These are phyloP conservation scores for Clarireedia hainanense DNA, from an alignment of 2,329 filamentous ascomycete species.

Conservation along the genomic window DNA sequence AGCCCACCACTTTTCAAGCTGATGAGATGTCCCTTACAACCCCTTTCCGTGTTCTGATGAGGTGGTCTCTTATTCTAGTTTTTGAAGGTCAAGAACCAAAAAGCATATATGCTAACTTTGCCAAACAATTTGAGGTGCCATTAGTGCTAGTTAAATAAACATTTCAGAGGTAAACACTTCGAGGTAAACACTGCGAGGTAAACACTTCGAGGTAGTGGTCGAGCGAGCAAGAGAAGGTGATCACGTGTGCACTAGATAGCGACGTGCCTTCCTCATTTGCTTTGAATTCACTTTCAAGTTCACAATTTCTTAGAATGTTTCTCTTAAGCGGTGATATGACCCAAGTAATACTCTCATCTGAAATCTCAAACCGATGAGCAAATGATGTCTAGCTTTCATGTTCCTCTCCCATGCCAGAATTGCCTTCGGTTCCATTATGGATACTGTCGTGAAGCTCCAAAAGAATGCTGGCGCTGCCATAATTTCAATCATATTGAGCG, in stretches of 20 bases:
- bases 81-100: too few relatives aligned
- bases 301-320: neutral
- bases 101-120: too few relatives aligned
- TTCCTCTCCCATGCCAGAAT: constrained; percentile 16
- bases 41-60: too few relatives aligned
- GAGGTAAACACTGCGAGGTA: neutral
- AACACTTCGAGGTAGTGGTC: too few relatives aligned
- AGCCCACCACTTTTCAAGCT: too few relatives aligned
- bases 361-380: neutral
- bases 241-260: neutral
- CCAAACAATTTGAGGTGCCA: neutral
- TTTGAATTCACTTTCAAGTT: neutral
- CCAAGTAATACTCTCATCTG: neutral
- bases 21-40: too few relatives aligned
- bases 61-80: too few relatives aligned
- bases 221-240: neutral
- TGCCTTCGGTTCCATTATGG: constrained; percentile 21
- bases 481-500: constrained; percentile 18
- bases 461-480: constrained; percentile 16
- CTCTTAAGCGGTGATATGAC: neutral
- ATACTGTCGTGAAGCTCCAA: constrained; percentile 10
- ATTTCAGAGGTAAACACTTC: too few relatives aligned
- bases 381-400: constrained; percentile 8
- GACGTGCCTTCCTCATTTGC: neutral
- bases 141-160: too few relatives aligned